Evolutionary conservation across 306 rosid species (phyloP), one percentile per base, ranked within the genome.

Genomic region (Elaeagnus macrophylla): DNA sequence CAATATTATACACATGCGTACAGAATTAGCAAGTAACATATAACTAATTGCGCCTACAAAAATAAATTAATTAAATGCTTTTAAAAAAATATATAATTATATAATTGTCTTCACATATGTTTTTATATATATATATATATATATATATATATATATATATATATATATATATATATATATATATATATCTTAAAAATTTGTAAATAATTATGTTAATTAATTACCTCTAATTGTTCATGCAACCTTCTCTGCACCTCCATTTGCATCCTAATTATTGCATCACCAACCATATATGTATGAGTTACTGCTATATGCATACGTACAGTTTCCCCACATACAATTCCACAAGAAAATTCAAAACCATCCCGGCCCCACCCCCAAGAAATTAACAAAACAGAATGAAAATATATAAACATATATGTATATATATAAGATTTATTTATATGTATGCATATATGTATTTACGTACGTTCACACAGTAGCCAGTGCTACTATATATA

Each of bases 191-290:
- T 39, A 7, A 18, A 13, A 19, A 19, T 0, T 14, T 45, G 35
- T 58, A 13, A 25, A 46, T 13, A 17, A 6, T 51, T 51, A 3
- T 3, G 2, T 16, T 38, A 6, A 7, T 11, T 1, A 15, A 36
- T 72, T 79, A 91, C 97, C 99, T 91, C 99, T 32, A 91, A 72
- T 71, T 91, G 99, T 59, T 91, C 99, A 61, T 87, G 95, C 60
- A 91, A 60, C 69, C 99, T 87, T 84, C 99, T 76, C 68, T 91
- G 99, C 85, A 91, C 99, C 87, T 91, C 99, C 78, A 91, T 91
- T 80, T 87, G 99, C 99, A 91, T 85, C 96, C 95, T 91, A 61
- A 76, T 79, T 19, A 76, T 79, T 19, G 62, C 80, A 86, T 78
- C 81, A 86, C 76, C 81, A 81, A 77, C 73, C 84, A 81, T 63